Evolutionary conservation across 129 eudicot genomes (phyloP).

Genomic region (Lactuca saligna): DNA sequence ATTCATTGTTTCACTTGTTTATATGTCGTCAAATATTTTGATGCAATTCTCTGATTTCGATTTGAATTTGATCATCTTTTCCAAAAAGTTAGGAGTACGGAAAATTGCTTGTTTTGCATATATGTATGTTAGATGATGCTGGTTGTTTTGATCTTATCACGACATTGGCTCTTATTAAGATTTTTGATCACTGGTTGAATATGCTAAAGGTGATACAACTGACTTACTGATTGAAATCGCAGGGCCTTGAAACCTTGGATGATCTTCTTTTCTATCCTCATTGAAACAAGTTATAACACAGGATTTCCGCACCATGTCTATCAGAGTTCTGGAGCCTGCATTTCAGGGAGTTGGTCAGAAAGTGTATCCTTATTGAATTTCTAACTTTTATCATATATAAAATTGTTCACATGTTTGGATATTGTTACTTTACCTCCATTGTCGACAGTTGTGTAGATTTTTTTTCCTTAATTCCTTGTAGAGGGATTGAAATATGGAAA

Average conservation of each 20-base stretch:
- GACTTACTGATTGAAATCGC: slow-evolving; percentile 13
- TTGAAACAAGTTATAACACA: background rate
- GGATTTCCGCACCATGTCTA: slow-evolving; percentile 52
- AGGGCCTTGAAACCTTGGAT: slow-evolving; percentile 7
- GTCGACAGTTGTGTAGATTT: slow-evolving; percentile 19
- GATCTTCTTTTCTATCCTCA: slow-evolving; percentile 1
- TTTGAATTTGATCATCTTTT: slow-evolving; percentile 10
- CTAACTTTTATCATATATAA: background rate
- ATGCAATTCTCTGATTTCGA: background rate
- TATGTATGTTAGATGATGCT: background rate
- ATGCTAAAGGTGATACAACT: slow-evolving; percentile 6
- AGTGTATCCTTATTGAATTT: slow-evolving; percentile 69
- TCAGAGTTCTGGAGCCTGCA: slow-evolving; percentile 91
- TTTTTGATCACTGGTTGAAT: slow-evolving; percentile 6
- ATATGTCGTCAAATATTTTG: background rate
- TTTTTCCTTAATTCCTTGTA: slow-evolving; percentile 51
- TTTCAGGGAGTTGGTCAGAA: slow-evolving; percentile 90
- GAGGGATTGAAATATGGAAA: slow-evolving; percentile 95
- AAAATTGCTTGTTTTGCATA: slow-evolving; percentile 5
- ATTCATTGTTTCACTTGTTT: background rate
- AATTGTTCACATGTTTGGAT: slow-evolving; percentile 2
- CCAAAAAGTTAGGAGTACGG: slow-evolving; percentile 9
- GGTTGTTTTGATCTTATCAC: slow-evolving; percentile 15
- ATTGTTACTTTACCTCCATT: slow-evolving; percentile 7
- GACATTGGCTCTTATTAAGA: background rate